Base-by-base conservation (phyloP, 345 rosid species). In the Kernera saxatilis region DNA sequence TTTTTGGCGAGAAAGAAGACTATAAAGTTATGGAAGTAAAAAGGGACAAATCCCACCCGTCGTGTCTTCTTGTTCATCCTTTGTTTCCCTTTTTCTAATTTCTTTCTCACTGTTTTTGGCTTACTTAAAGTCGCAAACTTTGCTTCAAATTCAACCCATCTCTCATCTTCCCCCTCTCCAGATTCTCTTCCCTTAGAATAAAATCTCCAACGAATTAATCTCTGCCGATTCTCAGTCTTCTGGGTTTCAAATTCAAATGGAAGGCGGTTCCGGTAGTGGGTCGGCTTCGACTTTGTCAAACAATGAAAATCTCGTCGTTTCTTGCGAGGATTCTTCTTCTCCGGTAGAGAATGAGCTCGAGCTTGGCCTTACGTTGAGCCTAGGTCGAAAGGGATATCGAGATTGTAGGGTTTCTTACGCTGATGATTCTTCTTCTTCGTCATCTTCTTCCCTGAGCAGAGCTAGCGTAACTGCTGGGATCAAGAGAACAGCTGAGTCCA, bases 281-380 rank as follows among this genome's bases (percentile, higher is more conserved):
- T 76, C 79, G 2, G 77, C 78, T 74, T 90, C 92, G 37, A 79
- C 90, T 48, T 75, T 84, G 75, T 87, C 88, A 7, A 81, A 78
- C 66, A 87, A 86, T 17, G 90, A 82, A 40, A 71, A 74, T 61
- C 55, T 79, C 43, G 88, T 74, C 15, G 76, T 85, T 27, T 89
- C 96, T 3, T 86, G 87, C 10, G 97, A 86, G 80, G 96, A 84
- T 72, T 92, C 98, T 41, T 90, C 93, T 27, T 78, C 77, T 69
- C 89, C 95, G 0, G 78, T 69, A 27, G 96, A 84, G 59, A 76
- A 71, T 29, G 92, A 82, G 64, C 80, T 85, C 3, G 90, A 87
- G 43, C 77, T 84, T 40, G 89, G 89, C 37, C 93, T 90, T 36
- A 87, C 84, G 14, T 61, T 92, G 80, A 81, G 88, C 64, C 79